Evolutionary conservation across 2,329 filamentous ascomycete species (phyloP).

Genomic region (Fusarium keratoplasticum): DNA sequence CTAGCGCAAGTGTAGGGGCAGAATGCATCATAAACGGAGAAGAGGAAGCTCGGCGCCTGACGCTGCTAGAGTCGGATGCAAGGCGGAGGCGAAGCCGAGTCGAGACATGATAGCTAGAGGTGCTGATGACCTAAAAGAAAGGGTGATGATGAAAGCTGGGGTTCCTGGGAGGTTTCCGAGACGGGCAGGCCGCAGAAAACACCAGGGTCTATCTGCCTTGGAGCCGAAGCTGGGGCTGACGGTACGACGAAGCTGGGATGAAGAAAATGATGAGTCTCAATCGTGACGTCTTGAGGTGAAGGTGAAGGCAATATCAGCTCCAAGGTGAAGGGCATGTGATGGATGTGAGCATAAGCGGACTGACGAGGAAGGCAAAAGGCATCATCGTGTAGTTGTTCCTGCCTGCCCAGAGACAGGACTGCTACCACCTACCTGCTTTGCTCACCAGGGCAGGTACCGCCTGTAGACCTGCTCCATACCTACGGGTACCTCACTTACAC

Average conservation of each 20-base stretch:
- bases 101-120: slow-evolving; percentile 8
- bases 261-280: slow-evolving; percentile 27
- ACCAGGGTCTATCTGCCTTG: slow-evolving; percentile 13
- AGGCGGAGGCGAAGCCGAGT: slow-evolving; percentile 20
- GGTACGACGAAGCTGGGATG: slow-evolving; percentile 9
- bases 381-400: slow-evolving; percentile 5
- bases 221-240: neutral
- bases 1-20: neutral
- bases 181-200: slow-evolving; percentile 21
- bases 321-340: slow-evolving; percentile 16
- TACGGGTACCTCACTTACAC: slow-evolving; percentile 8
- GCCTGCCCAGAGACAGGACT: neutral
- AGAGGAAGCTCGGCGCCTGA: slow-evolving; percentile 10
- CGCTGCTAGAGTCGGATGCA: slow-evolving; percentile 17
- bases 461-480: neutral
- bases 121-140: slow-evolving; percentile 11
- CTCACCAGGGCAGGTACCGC: neutral
- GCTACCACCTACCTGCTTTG: neutral
- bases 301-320: neutral
- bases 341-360: neutral
- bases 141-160: slow-evolving; percentile 23
- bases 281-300: slow-evolving; percentile 31
- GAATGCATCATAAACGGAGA: slow-evolving; percentile 9
- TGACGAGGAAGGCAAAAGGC: neutral
- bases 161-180: slow-evolving; percentile 27